A percentile compares a stretch with the other conserved stretches of the same genome.
Evolutionary conservation across 1,284 basidiomycete species (phyloP).

Genomic region (Ceratobasidium papillatum): DNA sequence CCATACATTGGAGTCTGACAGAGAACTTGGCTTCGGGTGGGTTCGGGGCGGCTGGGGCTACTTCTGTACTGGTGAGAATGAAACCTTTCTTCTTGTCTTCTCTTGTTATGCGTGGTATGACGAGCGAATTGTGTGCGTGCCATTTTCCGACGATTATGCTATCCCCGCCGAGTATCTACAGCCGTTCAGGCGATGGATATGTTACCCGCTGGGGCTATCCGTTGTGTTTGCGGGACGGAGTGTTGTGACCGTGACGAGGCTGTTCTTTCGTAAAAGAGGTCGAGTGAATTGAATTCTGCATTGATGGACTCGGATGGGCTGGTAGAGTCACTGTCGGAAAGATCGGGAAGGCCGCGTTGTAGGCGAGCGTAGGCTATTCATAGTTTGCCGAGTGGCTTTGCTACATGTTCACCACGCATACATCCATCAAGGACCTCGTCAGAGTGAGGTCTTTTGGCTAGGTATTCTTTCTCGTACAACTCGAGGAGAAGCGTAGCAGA

Average conservation of each 20-base stretch:
- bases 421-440: neutral
- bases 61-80: neutral
- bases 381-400: neutral
- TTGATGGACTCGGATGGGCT: neutral
- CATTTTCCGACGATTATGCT: slow-evolving; percentile 18
- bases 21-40: neutral
- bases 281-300: neutral
- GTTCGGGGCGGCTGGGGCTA: neutral
- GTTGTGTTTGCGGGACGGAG: neutral
- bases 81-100: slow-evolving; percentile 1
- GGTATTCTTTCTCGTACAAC: neutral
- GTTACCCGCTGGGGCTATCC: neutral
- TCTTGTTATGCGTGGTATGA: slow-evolving; percentile 3
- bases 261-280: neutral
- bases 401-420: neutral
- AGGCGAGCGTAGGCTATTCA: neutral
- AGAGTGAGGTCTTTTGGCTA: neutral
- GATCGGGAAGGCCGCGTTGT: neutral
- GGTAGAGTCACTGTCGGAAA: neutral
- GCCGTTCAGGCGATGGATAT: neutral
- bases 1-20: neutral
- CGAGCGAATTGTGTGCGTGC: neutral
- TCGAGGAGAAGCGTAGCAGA: neutral
- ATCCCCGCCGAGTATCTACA: neutral
- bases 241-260: neutral